Conservation (phyloP, 2,329 filamentous ascomycete species). For the Dryadomyces sulphureus region DNA sequence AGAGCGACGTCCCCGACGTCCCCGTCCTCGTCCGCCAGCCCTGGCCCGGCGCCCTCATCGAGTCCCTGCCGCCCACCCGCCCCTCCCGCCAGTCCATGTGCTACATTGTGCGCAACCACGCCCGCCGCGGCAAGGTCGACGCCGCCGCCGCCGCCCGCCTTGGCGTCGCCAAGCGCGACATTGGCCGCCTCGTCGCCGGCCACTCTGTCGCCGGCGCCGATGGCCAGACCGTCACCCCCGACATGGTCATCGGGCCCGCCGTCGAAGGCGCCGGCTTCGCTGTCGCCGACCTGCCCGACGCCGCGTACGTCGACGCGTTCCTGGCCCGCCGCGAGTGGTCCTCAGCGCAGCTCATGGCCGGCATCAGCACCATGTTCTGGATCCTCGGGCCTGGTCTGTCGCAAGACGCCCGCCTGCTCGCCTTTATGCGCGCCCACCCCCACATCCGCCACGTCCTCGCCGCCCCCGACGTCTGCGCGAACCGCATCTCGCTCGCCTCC, state of each 20-base stretch:
- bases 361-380: conserved; percentile 64
- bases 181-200: conserved; percentile 45
- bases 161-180: conserved; percentile 46
- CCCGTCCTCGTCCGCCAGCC: conserved; percentile 60
- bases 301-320: conserved; percentile 55
- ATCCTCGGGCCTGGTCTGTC: conserved; percentile 57
- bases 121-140: conserved; percentile 70
- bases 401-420: conserved; percentile 43
- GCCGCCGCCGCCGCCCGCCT: conserved; percentile 46
- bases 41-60: conserved; percentile 58
- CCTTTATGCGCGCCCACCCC: conserved; percentile 52
- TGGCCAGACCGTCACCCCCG: conserved; percentile 56
- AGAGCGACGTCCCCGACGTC: conserved; percentile 38
- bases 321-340: conserved; percentile 58
- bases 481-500: conserved; percentile 57
- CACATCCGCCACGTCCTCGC: conserved; percentile 63
- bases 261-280: conserved; percentile 60
- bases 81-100: conserved; percentile 58
- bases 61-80: conserved; percentile 50
- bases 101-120: conserved; percentile 70
- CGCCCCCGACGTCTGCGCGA: conserved; percentile 57
- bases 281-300: conserved; percentile 62
- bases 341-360: conserved; percentile 42
- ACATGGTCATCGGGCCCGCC: conserved; percentile 65
- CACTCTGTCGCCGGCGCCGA: conserved; percentile 46